Evolutionary conservation across 2,329 filamentous ascomycete species (phyloP).

Genomic region (Scedosporium minutisporum): DNA sequence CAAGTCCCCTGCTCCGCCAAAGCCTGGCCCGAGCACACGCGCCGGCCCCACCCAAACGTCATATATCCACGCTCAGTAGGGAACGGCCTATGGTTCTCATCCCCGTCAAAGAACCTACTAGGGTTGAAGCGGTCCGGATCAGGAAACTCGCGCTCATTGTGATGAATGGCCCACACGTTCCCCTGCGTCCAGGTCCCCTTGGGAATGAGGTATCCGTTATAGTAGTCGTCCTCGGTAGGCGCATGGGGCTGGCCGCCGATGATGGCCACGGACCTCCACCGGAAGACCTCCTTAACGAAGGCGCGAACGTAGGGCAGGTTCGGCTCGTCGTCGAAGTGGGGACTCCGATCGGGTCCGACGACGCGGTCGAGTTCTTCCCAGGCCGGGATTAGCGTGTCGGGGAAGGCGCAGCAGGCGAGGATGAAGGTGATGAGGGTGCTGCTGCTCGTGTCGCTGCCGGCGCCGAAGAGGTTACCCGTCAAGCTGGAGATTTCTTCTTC

Average conservation of each 20-base stretch:
- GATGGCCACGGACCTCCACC: constrained; percentile 45
- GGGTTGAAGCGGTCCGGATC: constrained; percentile 35
- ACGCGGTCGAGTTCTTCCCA: constrained; percentile 42
- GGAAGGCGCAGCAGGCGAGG: constrained; percentile 39
- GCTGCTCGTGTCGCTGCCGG: constrained; percentile 7
- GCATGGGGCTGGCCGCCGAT: constrained; percentile 42
- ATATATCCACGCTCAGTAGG: constrained; percentile 40
- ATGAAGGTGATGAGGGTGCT: constrained; percentile 32
- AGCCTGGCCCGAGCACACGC: constrained; percentile 43
- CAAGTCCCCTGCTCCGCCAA: constrained; percentile 52
- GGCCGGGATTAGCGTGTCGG: constrained; percentile 31
- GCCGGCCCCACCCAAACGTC: constrained; percentile 47
- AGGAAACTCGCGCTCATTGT: constrained; percentile 27
- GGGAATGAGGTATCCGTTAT: constrained; percentile 39
- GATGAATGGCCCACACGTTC: constrained; percentile 31
- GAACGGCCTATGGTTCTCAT: constrained; percentile 31
- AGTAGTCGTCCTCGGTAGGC: constrained; percentile 34
- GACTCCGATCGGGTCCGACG: constrained; percentile 35
- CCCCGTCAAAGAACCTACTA: constrained; percentile 27
- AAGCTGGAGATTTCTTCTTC: constrained; percentile 34
- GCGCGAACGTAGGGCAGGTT: constrained; percentile 42
- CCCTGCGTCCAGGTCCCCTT: constrained; percentile 38
- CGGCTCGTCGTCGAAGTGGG: constrained; percentile 35
- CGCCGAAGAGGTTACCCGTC: constrained; percentile 36
- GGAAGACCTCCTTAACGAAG: constrained; percentile 44